These are phyloP conservation scores for Psilocybe tampanensis DNA, from an alignment of 768 basidiomycete genomes.

Conservation along the genomic window DNA sequence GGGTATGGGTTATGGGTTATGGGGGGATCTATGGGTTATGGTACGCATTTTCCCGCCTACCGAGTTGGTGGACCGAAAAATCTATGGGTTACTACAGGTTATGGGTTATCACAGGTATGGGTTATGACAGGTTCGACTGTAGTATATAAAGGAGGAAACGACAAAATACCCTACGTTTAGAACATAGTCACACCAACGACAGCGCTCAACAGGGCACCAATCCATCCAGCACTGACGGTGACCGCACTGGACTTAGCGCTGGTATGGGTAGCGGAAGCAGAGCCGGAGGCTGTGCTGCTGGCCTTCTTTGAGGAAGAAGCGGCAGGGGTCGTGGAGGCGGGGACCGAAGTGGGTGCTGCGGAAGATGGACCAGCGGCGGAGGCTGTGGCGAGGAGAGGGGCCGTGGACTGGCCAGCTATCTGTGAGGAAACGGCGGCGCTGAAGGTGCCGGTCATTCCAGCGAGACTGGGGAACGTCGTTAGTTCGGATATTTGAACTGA, in stretches of 20 bases:
- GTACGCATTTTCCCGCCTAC: no score
- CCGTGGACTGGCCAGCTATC: conserved; percentile 62
- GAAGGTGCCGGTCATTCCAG: conserved; percentile 73
- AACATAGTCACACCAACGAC: conserved; percentile 10
- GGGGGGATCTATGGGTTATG: no score
- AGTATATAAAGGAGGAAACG: background rate
- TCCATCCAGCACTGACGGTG: conserved; percentile 16
- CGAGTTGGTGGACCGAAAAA: no score
- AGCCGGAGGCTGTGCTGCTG: conserved; percentile 15
- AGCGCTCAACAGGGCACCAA: conserved; percentile 10
- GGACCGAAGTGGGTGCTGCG: conserved; percentile 15
- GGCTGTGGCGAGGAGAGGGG: conserved; percentile 41
- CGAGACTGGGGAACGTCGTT: conserved; percentile 45
- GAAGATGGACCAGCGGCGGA: conserved; percentile 20
- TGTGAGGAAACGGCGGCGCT: conserved; percentile 52
- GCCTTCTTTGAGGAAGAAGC: conserved; percentile 21
- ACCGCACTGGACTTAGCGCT: conserved; percentile 22
- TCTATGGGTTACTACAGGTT: no score
- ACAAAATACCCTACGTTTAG: conserved; percentile 1
- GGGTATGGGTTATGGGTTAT: no score
- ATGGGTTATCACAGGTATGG: no score
- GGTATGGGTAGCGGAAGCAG: conserved; percentile 17
- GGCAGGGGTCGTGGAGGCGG: conserved; percentile 16
- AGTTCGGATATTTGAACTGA: background rate
- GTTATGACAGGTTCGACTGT: no score